Base-by-base conservation (phyloP, 805 yeast species). In the Candida methanosorbosa region DNA sequence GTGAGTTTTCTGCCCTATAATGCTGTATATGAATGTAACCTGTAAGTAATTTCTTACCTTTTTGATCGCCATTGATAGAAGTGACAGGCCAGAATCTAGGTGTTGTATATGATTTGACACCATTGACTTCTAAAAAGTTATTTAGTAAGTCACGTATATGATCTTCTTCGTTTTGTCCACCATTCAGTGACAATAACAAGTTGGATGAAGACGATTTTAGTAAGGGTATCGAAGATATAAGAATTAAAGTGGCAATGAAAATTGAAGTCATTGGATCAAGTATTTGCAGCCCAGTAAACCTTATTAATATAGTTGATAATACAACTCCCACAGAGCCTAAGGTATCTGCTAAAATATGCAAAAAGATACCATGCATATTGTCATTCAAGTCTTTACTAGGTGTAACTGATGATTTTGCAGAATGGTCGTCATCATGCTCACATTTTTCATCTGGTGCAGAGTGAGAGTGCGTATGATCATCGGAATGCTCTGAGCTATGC, bases 281-380 rank as follows among this genome's bases (percentile, higher is more conserved):
- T 1, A 95, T 80, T 36, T 77, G 72, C 75, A 83, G 72, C 14
- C 75, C 74, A 9, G 70, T 59, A 23, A 76, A 48, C 38, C 78
- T 75, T 8, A 90, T 82, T 27, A 92, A 59, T 5, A 86, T 36
- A 0, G 98, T 90, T 0, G 97, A 87, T 1, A 86, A 57, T n/a
- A 92, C 88, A 14, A 94, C 99, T 6, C 97, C 97, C 0, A 88
- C 94, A 0, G 97, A 90, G 0, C 99, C 99, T 27, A 92, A 63
- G 0, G 97, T 88, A 49, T 92, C 99, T 0, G 99, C 99, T 30
- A 92, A 54, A 21, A 92, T 83, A 48, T 92, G 99, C 30, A 92
- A 63, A 49, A 92, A 92, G 5, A 92, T 85, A 12, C 99, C 99
- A 38, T 81, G 78, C 94, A 90, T 83, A 54, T 90, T 90, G 44